Evolutionary conservation across 345 rosid species (phyloP).

Genomic region (Trapa incisa): DNA sequence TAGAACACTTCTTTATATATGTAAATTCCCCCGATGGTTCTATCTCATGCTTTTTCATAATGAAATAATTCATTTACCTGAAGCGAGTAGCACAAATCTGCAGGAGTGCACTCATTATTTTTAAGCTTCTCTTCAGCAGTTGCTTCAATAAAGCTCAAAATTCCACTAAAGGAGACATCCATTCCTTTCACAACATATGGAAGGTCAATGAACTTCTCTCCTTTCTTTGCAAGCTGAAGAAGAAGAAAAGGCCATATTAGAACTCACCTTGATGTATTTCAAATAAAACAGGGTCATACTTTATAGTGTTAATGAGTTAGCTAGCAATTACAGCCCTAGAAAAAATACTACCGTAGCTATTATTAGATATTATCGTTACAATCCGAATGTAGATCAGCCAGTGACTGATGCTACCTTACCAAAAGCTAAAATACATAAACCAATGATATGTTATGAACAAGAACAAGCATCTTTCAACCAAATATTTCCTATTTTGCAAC

Average conservation of each 20-base stretch:
- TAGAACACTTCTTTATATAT: neutral
- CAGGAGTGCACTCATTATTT: slow-evolving; percentile 75
- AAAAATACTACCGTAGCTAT: neutral
- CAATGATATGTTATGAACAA: neutral
- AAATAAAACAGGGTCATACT: too few species aligned
- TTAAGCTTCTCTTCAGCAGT: slow-evolving; percentile 76
- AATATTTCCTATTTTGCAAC: neutral
- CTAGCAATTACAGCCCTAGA: neutral
- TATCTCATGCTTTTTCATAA: neutral
- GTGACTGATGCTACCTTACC: neutral
- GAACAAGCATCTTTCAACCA: neutral
- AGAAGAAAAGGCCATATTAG: slow-evolving; percentile 1
- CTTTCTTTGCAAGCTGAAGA: slow-evolving; percentile 85
- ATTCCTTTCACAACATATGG: slow-evolving; percentile 96
- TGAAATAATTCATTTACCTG: slow-evolving; percentile 34
- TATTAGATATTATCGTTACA: neutral
- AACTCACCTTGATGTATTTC: neutral
- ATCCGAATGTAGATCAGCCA: neutral
- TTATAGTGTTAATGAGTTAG: neutral
- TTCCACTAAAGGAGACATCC: slow-evolving; percentile 97
- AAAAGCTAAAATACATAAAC: neutral
- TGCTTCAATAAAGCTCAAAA: slow-evolving; percentile 79
- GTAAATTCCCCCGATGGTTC: neutral
- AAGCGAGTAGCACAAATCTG: slow-evolving; percentile 87
- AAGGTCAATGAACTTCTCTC: slow-evolving; percentile 74